Evolutionary conservation across 768 basidiomycete species (phyloP).

Genomic region (Glaciozyma antarctica): DNA sequence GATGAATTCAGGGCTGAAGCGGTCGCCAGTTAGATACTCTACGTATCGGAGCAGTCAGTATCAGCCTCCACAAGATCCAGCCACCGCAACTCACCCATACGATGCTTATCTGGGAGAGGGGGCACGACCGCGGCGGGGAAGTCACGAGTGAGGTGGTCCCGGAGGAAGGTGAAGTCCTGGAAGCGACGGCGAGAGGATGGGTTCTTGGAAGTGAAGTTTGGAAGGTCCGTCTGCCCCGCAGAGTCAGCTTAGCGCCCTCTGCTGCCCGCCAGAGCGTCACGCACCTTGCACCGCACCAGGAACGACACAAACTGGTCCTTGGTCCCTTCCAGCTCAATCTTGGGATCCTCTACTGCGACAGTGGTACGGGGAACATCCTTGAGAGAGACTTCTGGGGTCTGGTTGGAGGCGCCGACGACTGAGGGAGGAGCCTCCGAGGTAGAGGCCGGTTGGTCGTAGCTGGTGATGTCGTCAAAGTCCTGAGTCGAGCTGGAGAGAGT

Average conservation of each 20-base stretch:
- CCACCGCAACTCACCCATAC: constrained; percentile 58
- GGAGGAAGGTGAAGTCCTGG: constrained; percentile 91
- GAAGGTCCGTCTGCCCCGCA: constrained; percentile 65
- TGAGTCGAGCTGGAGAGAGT: no score
- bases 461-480: no score
- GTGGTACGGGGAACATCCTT: no score
- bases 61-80: background rate
- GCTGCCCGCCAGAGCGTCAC: constrained; percentile 19
- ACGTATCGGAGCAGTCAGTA: constrained; percentile 1
- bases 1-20: constrained; percentile 95
- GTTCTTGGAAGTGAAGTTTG: constrained; percentile 66
- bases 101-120: constrained; percentile 89
- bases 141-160: constrained; percentile 75
- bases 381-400: no score
- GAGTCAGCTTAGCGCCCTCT: background rate
- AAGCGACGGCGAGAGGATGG: constrained; percentile 78
- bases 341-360: constrained; percentile 66
- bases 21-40: constrained; percentile 97
- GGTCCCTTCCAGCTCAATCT: constrained; percentile 91
- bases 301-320: constrained; percentile 97
- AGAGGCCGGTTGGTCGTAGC: no score
- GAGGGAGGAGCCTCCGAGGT: no score
- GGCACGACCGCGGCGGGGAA: constrained; percentile 98
- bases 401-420: no score
- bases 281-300: constrained; percentile 74